phyloP scores from a whole-genome alignment of 2,329 filamentous ascomycete genomes.

The Hymenoscyphus albidus region DNA sequence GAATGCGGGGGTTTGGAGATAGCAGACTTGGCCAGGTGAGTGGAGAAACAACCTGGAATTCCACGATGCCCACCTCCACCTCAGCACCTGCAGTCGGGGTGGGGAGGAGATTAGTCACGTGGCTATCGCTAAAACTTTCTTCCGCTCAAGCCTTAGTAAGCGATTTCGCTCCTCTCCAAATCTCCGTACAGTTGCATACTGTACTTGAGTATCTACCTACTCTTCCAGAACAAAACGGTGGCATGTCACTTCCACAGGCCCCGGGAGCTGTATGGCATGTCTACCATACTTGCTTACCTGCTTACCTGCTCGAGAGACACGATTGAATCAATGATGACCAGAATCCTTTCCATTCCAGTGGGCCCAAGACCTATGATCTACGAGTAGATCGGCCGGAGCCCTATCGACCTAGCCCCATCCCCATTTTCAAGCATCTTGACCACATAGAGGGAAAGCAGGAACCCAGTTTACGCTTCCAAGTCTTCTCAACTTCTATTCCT shows the following conservation, averaged over 20 bases:
- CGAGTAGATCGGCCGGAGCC: conserved; percentile 4
- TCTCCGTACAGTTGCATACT: too few relatives aligned
- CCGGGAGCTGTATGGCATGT: not conserved
- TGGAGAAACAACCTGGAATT: not conserved
- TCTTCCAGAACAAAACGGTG: too few relatives aligned
- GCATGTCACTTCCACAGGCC: too few relatives aligned
- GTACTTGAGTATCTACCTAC: too few relatives aligned
- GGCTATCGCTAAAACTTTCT: not conserved
- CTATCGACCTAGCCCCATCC: conserved; percentile 12
- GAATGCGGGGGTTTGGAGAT: not conserved
- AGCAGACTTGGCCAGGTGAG: not conserved
- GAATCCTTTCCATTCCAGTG: not conserved
- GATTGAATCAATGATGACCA: not conserved
- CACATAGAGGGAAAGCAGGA: not conserved
- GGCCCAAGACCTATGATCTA: not conserved
- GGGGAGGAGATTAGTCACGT: too few relatives aligned
- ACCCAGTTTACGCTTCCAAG: not conserved
- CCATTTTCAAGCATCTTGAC: too few relatives aligned
- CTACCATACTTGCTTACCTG: not conserved
- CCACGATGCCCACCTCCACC: too few relatives aligned
- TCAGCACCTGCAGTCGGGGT: too few relatives aligned
- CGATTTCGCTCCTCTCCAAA: not conserved
- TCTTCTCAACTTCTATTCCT: not conserved
- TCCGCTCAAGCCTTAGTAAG: not conserved
- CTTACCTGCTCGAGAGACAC: not conserved